A percentile compares a stretch with the other conserved stretches of the same genome.
These are phyloP conservation scores for Limnomonas spitsbergensis DNA, from an alignment of 139 green algal species.

Conservation along the genomic window DNA sequence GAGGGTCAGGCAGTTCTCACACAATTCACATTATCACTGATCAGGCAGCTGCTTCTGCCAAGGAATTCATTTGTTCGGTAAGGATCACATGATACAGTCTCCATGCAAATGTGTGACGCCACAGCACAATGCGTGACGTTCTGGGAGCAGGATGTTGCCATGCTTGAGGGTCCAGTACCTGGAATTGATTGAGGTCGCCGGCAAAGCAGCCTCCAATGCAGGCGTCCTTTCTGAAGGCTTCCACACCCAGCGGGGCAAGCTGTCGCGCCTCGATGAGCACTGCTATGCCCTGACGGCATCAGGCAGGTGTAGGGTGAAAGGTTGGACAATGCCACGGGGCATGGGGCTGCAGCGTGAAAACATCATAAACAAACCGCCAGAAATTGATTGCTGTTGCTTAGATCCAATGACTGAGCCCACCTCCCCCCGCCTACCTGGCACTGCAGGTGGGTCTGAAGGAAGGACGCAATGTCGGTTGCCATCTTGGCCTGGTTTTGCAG, in stretches of 20 bases:
- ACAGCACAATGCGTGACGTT: too few relatives aligned
- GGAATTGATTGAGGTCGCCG: not conserved
- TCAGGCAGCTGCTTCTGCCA: too few relatives aligned
- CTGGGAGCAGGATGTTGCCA: too few relatives aligned
- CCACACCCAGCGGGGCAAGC: not conserved
- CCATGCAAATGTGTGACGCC: not conserved
- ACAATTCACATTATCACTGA: too few relatives aligned
- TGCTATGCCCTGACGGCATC: not conserved
- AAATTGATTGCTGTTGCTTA: too few relatives aligned
- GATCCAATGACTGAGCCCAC: too few relatives aligned
- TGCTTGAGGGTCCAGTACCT: too few relatives aligned
- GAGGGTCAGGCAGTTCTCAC: not conserved
- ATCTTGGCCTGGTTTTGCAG: slow-evolving; percentile 73
- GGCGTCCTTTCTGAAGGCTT: not conserved
- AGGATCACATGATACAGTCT: not conserved
- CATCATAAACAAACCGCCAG: too few relatives aligned
- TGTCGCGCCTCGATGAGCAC: not conserved
- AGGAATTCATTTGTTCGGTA: not conserved
- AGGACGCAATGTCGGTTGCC: slow-evolving; percentile 43
- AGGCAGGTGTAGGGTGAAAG: too few relatives aligned
- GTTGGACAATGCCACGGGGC: too few relatives aligned
- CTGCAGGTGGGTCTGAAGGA: slow-evolving; percentile 44
- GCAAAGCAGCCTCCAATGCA: not conserved
- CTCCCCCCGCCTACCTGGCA: too few relatives aligned
- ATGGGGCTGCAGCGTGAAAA: too few relatives aligned